Evolutionary conservation across 768 basidiomycete species (phyloP), one percentile per base, ranked within the genome.

Genomic region (Cantharellus anzutake): DNA sequence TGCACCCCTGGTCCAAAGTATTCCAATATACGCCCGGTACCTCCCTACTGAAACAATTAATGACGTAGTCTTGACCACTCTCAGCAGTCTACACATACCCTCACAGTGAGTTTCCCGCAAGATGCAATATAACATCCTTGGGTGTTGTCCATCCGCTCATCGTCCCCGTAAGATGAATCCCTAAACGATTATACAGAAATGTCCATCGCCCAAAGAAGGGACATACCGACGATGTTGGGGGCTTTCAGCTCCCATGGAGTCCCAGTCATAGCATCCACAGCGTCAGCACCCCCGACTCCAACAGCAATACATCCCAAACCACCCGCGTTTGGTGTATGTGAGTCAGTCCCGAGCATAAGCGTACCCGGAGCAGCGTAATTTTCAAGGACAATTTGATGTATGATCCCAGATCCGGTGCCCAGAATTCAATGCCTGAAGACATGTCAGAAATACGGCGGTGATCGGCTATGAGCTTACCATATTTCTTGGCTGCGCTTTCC

Each of bases 231-330:
- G 38, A 96, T 76, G 62, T 83, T 76, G 5, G 91, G 91, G 20
- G 89, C 89, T 70, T 94, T 96, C 57, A 98, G 73, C 70, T 97
- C 94, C 96, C 96, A 99, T 50, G 94, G 92, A 5, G 92, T 97
- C 56, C 86, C 90, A 2, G 93, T 97, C 82, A 99, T 85, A 4
- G 92, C 94, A 70, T 99, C 96, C 20, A 98, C 93, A 34, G 91
- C 91, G 67, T 99, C 96, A 41, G 94, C 96, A 59, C 96, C 96
- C 62, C 96, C 96, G n/a, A 99, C 94, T 57, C 96, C 96, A 59
- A 98, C 96, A 3, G 96, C 96, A 62, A 99, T 78, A 76, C 92
- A 79, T 5, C 96, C 94, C 57, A 99, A 79, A 38, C 96, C 96
- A 59, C 94, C 92, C 57, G 96, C 96, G 69, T 99, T 98, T 0